These are phyloP conservation scores for Phyllosticta citrichinensis DNA, from an alignment of 2,329 filamentous ascomycete genomes.

Conservation along the genomic window DNA sequence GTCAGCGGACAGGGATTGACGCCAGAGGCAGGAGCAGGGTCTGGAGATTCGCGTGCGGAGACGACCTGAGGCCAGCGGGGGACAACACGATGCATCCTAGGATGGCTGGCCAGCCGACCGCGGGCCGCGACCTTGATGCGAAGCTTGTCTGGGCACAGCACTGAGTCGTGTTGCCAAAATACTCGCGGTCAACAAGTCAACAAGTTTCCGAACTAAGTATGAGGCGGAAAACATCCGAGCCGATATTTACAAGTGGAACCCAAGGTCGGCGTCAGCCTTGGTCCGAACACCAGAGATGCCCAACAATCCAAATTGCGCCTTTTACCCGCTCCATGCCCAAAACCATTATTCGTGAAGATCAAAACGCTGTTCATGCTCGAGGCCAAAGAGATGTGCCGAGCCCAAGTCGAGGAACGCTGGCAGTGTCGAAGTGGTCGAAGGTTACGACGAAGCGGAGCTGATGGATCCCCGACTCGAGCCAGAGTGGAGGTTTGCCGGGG, in stretches of 20 bases:
- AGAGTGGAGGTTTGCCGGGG: slow-evolving; percentile 11
- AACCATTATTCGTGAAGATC: background rate
- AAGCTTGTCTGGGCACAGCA: background rate
- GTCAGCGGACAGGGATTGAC: background rate
- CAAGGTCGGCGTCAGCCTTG: background rate
- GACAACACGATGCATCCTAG: background rate
- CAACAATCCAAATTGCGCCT: background rate
- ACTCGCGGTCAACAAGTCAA: background rate
- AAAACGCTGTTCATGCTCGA: background rate
- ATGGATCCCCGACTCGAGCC: slow-evolving; percentile 19
- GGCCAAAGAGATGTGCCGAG: background rate
- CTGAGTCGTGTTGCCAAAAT: background rate
- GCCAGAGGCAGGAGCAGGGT: background rate
- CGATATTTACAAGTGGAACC: background rate
- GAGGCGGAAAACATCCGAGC: background rate
- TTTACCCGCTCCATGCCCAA: background rate
- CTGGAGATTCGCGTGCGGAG: background rate
- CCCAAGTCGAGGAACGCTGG: background rate
- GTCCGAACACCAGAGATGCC: background rate
- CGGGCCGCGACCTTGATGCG: background rate
- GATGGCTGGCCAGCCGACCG: background rate
- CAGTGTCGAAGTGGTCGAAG: background rate
- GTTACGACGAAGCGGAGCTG: slow-evolving; percentile 13
- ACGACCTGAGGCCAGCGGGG: background rate
- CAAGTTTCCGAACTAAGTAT: background rate